Base-by-base conservation (phyloP, 2,329 filamentous ascomycete genomes). In the Mycosphaerella sp. region DNA sequence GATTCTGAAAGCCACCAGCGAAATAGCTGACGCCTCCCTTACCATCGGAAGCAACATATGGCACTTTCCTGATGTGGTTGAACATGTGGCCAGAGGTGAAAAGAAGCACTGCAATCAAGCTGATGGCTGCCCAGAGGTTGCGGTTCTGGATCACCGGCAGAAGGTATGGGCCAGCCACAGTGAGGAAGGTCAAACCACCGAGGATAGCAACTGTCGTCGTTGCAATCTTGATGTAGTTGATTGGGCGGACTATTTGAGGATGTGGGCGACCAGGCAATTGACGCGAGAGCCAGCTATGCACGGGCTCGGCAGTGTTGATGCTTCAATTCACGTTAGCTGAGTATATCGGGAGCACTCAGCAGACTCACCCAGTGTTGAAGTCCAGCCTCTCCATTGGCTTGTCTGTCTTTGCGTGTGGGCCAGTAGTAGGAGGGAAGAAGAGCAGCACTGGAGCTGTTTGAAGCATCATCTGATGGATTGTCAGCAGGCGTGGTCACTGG, bases 81-180 rank as follows among this genome's bases (percentile, higher is more conserved):
- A 94, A 98, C 94, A 98, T 98, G 72, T 97, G 90, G 35, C 93
- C 94, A 62, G 87, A 93, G 41, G 86, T 96, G 73, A 97, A 98
- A 52, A 96, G 77, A 37, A 98, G 79, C 57, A 98, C 90, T 12
- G 84, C 78, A 64, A 97, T 89, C 60, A 98, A 75, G 70, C 87
- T 95, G 64, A 94, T 71, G 17, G 87, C 88, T 18, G 91, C 90
- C 93, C 93, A 98, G 14, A 97, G 73, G 64, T 95, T 97, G 61
- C 91, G 86, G 75, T 86, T 96, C 70, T 89, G 87, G 32, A 96
- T 69, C 53, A 96, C 65, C 2, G 91, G 91, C 9, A 91, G 67
- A 10, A 96, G 65, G 63, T 90, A 94, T 5, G 88, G 87, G 61
- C 82, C 86, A 10, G 85, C 79, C 42, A 90, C 84, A 27, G 80